These are phyloP conservation scores for Nematodospora valgi DNA, from an alignment of 805 yeast species.

Conservation along the genomic window DNA sequence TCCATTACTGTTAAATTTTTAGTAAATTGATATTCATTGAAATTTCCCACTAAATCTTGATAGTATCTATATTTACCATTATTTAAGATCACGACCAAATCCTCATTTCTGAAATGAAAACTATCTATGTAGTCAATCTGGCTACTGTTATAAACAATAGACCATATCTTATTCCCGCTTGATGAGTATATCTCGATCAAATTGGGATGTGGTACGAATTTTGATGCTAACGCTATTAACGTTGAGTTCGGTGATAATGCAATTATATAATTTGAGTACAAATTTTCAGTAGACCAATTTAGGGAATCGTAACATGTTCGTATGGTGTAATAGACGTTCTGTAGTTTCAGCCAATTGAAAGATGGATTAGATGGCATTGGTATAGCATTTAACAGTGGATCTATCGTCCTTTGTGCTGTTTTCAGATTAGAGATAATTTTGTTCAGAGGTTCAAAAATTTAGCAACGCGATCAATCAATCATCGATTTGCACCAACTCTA, in stretches of 20 bases:
- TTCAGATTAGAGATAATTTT: too few relatives aligned
- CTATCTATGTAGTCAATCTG: slow-evolving; percentile 53
- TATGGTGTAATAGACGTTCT: slow-evolving; percentile 63
- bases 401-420: neutral
- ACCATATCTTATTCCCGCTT: slow-evolving; percentile 33
- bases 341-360: slow-evolving; percentile 74
- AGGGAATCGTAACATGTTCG: slow-evolving; percentile 49
- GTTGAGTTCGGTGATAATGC: slow-evolving; percentile 53
- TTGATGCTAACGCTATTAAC: slow-evolving; percentile 49
- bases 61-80: slow-evolving; percentile 56
- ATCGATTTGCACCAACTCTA: too few relatives aligned
- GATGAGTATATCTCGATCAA: slow-evolving; percentile 34
- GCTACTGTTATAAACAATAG: slow-evolving; percentile 35
- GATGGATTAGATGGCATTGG: slow-evolving; percentile 38
- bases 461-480: too few relatives aligned
- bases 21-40: slow-evolving; percentile 45
- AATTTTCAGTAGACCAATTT: slow-evolving; percentile 46
- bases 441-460: too few relatives aligned
- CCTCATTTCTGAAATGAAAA: slow-evolving; percentile 49
- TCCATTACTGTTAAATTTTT: slow-evolving; percentile 17
- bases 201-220: slow-evolving; percentile 31
- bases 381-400: neutral
- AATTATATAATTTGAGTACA: slow-evolving; percentile 39
- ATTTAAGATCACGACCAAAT: slow-evolving; percentile 52
- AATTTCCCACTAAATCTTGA: slow-evolving; percentile 64